Base-by-base conservation (phyloP, 2,329 filamentous ascomycete species). In the Trichoderma simmonsii region DNA sequence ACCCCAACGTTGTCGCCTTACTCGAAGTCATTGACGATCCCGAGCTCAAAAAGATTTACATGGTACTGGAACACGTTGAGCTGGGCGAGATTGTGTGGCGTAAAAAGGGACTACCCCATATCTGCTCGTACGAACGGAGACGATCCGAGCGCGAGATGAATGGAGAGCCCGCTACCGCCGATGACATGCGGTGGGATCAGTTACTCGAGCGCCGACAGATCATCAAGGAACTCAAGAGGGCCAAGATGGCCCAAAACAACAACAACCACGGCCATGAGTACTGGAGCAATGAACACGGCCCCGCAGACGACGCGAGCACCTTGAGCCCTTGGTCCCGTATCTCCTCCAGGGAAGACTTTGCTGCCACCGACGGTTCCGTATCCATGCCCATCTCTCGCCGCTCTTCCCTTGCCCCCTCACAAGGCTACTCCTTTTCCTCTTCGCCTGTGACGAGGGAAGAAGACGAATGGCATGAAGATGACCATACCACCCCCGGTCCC, bases 21-120 rank as follows among this genome's bases (percentile, higher is more conserved):
- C 88, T 98, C 74, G 96, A 99, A 83, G 95, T 99, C 78, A 98
- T 99, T 77, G 96, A 99, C 80, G 96, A 99, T 80, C 95, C 95
- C 2, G 93, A 94, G 77, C 90, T 94, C 72, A 96, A 97, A 84
- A 99, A 99, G 83, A 97, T 99, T 74, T 99, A 99, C 83, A 95
- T 99, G 83, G 93, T 98, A 24, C 87, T 99, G 57, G 96, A 99
- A 81, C 95, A 95, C 81, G 95, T 98, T 71, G 94, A 98, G 80
- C 88, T 95, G 54, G 95, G 96, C 66, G 96, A 99, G 82, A 93
- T 99, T 71, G 88, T 94, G 62, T 99, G 96, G 96, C 90, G 96
- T 70, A 95, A 92, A 80, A 94, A 95, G 82, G 95, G 94, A 6
- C 86, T 94, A 7, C 92, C 91, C 71, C 92, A 94, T 77, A 92